phyloP scores from a whole-genome alignment of 2,329 filamentous ascomycete genomes.

The Daldinia sp. region DNA sequence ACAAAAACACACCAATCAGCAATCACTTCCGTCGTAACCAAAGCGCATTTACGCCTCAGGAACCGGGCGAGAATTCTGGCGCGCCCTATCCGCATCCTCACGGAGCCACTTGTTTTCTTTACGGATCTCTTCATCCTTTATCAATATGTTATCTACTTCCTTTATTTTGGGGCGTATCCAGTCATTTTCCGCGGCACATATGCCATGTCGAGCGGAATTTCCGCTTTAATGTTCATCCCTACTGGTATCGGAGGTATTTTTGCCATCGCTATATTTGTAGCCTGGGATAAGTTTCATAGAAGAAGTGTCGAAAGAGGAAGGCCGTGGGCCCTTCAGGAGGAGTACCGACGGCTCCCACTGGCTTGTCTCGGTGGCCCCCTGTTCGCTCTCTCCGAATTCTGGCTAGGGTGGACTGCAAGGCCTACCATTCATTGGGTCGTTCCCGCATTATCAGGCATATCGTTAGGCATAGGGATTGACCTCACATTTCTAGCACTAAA shows the following conservation, averaged over 20 bases:
- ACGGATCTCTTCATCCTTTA: slow-evolving; percentile 56
- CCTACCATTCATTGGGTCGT: slow-evolving; percentile 29
- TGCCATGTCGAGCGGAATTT: slow-evolving; percentile 58
- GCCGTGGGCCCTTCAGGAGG: slow-evolving; percentile 30
- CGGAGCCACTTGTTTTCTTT: slow-evolving; percentile 51
- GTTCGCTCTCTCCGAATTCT: slow-evolving; percentile 27
- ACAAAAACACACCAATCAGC: not conserved
- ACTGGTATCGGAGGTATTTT: slow-evolving; percentile 7
- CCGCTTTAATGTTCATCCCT: slow-evolving; percentile 52
- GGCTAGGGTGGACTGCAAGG: slow-evolving; percentile 38
- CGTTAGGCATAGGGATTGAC: slow-evolving; percentile 32
- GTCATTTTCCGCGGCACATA: slow-evolving; percentile 61
- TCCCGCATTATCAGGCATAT: slow-evolving; percentile 27
- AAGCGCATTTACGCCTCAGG: not conserved
- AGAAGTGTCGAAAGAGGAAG: slow-evolving; percentile 12
- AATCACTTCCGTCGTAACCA: not conserved
- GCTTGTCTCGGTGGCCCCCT: slow-evolving; percentile 37
- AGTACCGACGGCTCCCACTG: slow-evolving; percentile 34
- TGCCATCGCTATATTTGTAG: slow-evolving; percentile 7
- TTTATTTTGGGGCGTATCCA: slow-evolving; percentile 71
- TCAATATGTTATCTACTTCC: slow-evolving; percentile 67
- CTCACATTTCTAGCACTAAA: slow-evolving; percentile 59
- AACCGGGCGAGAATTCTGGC: not conserved
- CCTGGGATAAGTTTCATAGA: slow-evolving; percentile 11
- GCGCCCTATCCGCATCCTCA: slow-evolving; percentile 41